Base-by-base conservation (phyloP, 306 rosid genomes). In the Rubus parviflorus region DNA sequence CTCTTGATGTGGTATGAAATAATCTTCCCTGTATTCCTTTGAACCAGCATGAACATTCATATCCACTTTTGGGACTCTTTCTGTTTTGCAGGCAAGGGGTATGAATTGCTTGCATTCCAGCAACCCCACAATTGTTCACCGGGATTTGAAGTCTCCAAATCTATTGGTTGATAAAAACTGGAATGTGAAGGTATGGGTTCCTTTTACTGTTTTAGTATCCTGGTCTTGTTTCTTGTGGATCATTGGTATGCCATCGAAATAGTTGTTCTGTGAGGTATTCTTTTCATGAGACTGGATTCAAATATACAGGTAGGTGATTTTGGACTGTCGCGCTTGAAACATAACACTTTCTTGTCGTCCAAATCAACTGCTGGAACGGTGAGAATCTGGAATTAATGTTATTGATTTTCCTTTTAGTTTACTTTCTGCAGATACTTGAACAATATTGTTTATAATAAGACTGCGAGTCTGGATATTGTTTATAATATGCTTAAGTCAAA, bases 331-430 rank as follows among this genome's bases (percentile, higher is more conserved):
- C 93, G 98, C 75, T 75, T 96, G 89, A 96, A 96, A 87, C 99
- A 96, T 84, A 87, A 96, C 85, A 96, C 99, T 8, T 96, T 96
- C 87, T 86, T 96, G 82, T 92, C 99, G 66, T 96, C 99, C 79
- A 96, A 96, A 85, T 96, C 99, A 78, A 92, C 99, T 81, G 99
- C 98, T 60, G 99, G 99, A 89, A 96, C 99, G 89, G 99, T 96
- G 86, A 95, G 97, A 82, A 72, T 79, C 73, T 73, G 75, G 46
- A 61, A 82, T 58, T 53, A 58, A 74, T 74, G 1, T 19, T 61
- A 3, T 23, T 60, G 42, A 3, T 74, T 49, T 68, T 60, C 6
- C 13, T 37, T 73, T 40, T 2, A 53, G 57, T 35, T 77, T 76
- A 42, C 71, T 68, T 76, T 77, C 57, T 73, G 35, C 65, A 54